Evolutionary conservation across 352 stramenopile species (phyloP), one percentile per base, ranked within the genome.

Genomic region (Globisporangium lucens): DNA sequence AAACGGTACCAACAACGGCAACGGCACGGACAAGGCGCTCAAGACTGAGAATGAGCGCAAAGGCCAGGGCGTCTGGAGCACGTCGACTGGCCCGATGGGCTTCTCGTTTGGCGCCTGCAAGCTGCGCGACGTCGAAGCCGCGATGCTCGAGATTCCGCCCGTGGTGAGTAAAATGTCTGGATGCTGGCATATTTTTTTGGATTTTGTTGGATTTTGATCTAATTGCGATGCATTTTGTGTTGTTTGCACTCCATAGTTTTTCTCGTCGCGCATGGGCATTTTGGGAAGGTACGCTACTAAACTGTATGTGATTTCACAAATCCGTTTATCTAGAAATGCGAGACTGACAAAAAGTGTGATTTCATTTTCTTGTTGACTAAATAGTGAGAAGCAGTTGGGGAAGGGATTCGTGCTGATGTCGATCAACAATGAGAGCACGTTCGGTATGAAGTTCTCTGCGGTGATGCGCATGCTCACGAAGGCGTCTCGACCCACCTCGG

Each of bases 351-450:
- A 17, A 0, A n/a, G 10, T 15, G 9, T 4, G 38, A 17, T n/a
- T n/a, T n/a, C n/a, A n/a, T n/a, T n/a, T n/a, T n/a, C n/a, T n/a
- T n/a, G n/a, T n/a, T n/a, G n/a, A n/a, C n/a, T n/a, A n/a, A n/a
- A n/a, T n/a, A 87, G 77, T 33, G 83, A 89, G 60, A 89, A 85
- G 55, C 73, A 77, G 22, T 57, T 93, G 46, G 71, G 72, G n/a
- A 91, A 89, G 63, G 87, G 87, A 6, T 92, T 90, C 35, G 78
- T 94, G 24, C 67, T 95, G 27, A 75, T 89, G 2, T 84, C 85
- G 7, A 78, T 95, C 63, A 95, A 93, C 73, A 85, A 87, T 38
- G 79, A 93, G 63, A 91, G 83, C 65, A 95, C 85, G 3, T 91
- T 91, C 61, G 83, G 85, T 6, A 63, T 68, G 66, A 70, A 65